Evolutionary conservation across 176 grass and related monocot species (phyloP).

Genomic region (Metroxylon sagu): DNA sequence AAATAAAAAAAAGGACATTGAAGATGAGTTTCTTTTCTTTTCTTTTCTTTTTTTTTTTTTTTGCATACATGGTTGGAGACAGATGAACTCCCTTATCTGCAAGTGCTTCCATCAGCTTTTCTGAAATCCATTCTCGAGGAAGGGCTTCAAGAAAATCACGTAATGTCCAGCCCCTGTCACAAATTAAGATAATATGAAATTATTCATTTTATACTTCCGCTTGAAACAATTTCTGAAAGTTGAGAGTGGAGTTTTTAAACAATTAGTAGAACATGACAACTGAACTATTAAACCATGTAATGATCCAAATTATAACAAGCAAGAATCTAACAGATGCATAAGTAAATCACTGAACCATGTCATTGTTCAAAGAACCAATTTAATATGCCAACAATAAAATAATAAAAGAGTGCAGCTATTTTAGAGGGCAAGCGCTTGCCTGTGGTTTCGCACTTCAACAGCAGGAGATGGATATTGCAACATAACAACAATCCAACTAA

Average conservation of each 20-base stretch:
- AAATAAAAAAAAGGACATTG: not conserved
- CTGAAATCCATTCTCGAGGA: constrained; percentile 98
- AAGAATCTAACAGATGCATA: no score
- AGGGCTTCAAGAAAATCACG: constrained; percentile 88
- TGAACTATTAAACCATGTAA: no score
- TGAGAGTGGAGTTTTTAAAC: no score
- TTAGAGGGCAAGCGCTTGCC: constrained; percentile 34
- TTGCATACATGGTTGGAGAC: constrained; percentile 85
- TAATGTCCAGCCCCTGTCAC: constrained; percentile 75
- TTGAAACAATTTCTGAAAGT: no score
- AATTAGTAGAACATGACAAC: no score
- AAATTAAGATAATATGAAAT: constrained; percentile 11
- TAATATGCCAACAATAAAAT: constrained; percentile 7
- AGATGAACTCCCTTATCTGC: constrained; percentile 90
- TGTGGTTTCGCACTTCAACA: constrained; percentile 97
- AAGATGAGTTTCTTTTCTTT: no score
- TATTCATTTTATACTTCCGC: no score
- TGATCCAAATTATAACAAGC: no score
- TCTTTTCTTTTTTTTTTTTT: no score
- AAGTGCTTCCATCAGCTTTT: constrained; percentile 93
- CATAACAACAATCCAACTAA: constrained; percentile 91
- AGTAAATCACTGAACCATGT: no score
- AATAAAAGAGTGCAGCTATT: not conserved
- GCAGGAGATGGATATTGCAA: constrained; percentile 60
- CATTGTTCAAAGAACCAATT: no score